These are phyloP conservation scores for Buxus sempervirens DNA, from an alignment of 164 flowering plant genomes.

Conservation along the genomic window DNA sequence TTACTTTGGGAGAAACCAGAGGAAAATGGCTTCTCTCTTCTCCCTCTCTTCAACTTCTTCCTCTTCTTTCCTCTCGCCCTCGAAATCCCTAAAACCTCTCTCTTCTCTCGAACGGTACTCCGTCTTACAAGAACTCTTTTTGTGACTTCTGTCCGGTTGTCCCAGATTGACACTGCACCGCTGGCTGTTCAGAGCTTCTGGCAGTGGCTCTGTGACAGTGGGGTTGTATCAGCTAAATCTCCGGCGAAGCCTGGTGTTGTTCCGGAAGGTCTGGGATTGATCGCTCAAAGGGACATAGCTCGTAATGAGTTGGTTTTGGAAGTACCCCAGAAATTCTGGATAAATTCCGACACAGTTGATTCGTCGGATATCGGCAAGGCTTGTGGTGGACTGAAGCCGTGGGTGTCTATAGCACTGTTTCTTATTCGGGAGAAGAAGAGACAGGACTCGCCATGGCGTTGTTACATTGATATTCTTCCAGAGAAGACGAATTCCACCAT, in stretches of 20 bases:
- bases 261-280: conserved; percentile 71
- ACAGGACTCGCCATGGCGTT: conserved; percentile 56
- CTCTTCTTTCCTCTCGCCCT: conserved; percentile 22
- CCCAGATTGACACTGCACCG: conserved; percentile 24
- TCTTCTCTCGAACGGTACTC: conserved; percentile 13
- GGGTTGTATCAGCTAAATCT: conserved; percentile 54
- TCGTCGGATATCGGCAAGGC: conserved; percentile 76
- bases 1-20: too few relatives aligned
- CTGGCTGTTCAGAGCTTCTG: conserved; percentile 54
- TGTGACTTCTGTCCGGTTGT: conserved; percentile 20
- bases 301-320: conserved; percentile 79
- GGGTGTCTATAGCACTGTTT: conserved; percentile 86
- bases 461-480: conserved; percentile 71
- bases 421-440: conserved; percentile 64
- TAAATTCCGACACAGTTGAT: conserved; percentile 70
- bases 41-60: conserved; percentile 15
- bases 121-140: conserved; percentile 12
- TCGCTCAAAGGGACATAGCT: conserved; percentile 59
- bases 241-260: conserved; percentile 56
- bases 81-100: conserved; percentile 10
- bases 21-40: conserved; percentile 10
- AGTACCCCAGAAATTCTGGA: conserved; percentile 81
- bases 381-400: conserved; percentile 75
- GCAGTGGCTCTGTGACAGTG: conserved; percentile 69
- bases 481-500: conserved; percentile 65